phyloP scores from a whole-genome alignment of 495 filamentous ascomycete genomes.

The Hypoxylon rickii region DNA sequence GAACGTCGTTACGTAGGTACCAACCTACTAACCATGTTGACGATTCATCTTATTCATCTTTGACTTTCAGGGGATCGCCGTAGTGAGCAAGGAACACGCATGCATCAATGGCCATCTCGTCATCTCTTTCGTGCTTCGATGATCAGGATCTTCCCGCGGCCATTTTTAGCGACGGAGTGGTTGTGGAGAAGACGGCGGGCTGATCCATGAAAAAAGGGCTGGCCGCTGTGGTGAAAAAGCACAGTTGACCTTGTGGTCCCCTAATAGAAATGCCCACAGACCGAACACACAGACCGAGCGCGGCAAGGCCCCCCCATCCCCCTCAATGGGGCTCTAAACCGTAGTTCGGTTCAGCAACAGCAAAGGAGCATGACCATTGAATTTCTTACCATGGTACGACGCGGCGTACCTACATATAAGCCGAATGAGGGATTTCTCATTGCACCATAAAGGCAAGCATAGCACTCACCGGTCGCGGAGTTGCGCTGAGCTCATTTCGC shows the following conservation, averaged over 20 bases:
- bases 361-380: conserved; percentile 29
- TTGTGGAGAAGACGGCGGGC: conserved; percentile 32
- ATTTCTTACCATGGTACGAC: conserved; percentile 28
- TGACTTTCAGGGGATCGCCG: conserved; percentile 14
- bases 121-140: conserved; percentile 35
- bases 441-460: conserved; percentile 23
- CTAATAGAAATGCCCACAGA: conserved; percentile 27
- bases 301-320: neutral
- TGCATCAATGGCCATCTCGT: conserved; percentile 24
- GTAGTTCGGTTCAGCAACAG: conserved; percentile 29
- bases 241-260: conserved; percentile 23
- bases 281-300: conserved; percentile 25
- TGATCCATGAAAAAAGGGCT: conserved; percentile 13
- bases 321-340: conserved; percentile 22
- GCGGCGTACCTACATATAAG: conserved; percentile 14
- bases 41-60: conserved; percentile 21
- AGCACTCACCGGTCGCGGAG: conserved; percentile 21
- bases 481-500: conserved; percentile 6
- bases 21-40: conserved; percentile 14
- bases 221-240: conserved; percentile 11
- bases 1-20: conserved; percentile 11
- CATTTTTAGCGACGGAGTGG: conserved; percentile 38
- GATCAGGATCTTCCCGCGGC: conserved; percentile 37
- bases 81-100: conserved; percentile 23
- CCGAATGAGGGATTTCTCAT: conserved; percentile 27